These are phyloP conservation scores for Glarea lozoyensis DNA, from an alignment of 495 filamentous ascomycete species.

Conservation along the genomic window DNA sequence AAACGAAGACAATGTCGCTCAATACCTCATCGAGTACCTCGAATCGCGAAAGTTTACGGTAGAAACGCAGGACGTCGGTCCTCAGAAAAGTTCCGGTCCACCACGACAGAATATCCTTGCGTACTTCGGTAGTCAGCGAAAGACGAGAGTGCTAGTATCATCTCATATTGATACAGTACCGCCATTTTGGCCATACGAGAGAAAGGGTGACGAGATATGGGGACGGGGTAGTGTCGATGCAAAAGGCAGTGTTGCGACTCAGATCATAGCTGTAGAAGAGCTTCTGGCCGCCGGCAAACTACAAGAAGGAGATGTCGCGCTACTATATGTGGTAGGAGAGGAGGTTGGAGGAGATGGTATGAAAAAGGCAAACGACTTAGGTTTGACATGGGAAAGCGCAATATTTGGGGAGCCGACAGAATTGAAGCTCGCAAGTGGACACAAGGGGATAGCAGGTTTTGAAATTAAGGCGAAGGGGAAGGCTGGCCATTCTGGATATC, in stretches of 20 bases:
- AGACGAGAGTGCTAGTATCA: conserved; percentile 60
- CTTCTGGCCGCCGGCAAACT: conserved; percentile 41
- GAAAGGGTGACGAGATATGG: conserved; percentile 40
- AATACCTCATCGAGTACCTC: conserved; percentile 63
- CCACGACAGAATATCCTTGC: conserved; percentile 71
- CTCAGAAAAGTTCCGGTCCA: conserved; percentile 27
- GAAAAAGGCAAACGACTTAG: conserved; percentile 49
- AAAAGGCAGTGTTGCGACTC: conserved; percentile 78
- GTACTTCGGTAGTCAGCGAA: conserved; percentile 47
- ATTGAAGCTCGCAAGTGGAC: conserved; percentile 72
- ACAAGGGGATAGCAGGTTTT: conserved; percentile 73
- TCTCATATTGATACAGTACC: conserved; percentile 68
- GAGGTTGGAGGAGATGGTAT: conserved; percentile 81
- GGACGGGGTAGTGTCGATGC: conserved; percentile 87
- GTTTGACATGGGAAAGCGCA: conserved; percentile 49
- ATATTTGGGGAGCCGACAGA: conserved; percentile 94
- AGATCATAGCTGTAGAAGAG: conserved; percentile 58
- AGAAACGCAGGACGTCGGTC: conserved; percentile 59
- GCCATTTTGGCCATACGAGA: conserved; percentile 60
- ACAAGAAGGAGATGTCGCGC: conserved; percentile 42
- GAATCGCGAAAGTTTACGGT: conserved; percentile 54
- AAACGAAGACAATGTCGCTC: conserved; percentile 59
- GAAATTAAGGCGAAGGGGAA: conserved; percentile 58
- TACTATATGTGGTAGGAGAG: conserved; percentile 88
- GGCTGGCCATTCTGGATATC: conserved; percentile 85